Conservation (phyloP, 495 filamentous ascomycete genomes). For the Penicillium psychrofluorescens region DNA sequence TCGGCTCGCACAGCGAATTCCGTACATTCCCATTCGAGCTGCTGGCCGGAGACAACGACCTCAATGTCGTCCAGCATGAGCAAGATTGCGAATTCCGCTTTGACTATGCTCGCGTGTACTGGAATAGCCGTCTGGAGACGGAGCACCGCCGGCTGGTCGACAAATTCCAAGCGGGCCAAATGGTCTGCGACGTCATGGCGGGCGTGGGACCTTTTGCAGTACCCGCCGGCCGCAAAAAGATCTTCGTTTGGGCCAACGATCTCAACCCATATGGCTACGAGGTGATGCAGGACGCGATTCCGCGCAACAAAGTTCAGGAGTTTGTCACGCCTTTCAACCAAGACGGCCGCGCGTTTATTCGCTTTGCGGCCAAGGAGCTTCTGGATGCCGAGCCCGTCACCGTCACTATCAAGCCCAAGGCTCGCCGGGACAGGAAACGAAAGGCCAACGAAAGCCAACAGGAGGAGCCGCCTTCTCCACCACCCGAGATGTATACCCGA, state of each 20-base stretch:
- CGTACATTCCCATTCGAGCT: conserved; percentile 91
- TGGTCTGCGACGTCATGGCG: conserved; percentile 95
- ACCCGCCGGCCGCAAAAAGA: conserved; percentile 78
- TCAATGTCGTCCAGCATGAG: conserved; percentile 67
- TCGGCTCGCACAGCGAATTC: conserved; percentile 77
- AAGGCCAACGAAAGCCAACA: conserved; percentile 11
- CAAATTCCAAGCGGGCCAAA: conserved; percentile 74
- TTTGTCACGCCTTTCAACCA: conserved; percentile 73
- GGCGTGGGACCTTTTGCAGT: conserved; percentile 94
- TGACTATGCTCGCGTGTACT: conserved; percentile 78
- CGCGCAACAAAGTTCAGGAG: conserved; percentile 67
- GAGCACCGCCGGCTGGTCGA: conserved; percentile 79
- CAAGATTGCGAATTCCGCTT: conserved; percentile 43
- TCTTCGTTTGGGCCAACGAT: conserved; percentile 97
- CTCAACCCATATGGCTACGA: conserved; percentile 84
- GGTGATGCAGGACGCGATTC: conserved; percentile 61
- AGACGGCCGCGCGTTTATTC: conserved; percentile 79
- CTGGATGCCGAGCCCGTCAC: conserved; percentile 43
- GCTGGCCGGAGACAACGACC: conserved; percentile 69
- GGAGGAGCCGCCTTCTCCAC: conserved; percentile 20
- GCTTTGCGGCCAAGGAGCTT: conserved; percentile 53
- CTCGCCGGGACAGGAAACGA: conserved; percentile 16
- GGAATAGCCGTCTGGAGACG: conserved; percentile 84
- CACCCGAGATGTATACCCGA: conserved; percentile 46
- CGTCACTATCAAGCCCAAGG: conserved; percentile 30